Conservation (phyloP, 2,329 filamentous ascomycete genomes). For the Neophaeococcomyces aloes region DNA sequence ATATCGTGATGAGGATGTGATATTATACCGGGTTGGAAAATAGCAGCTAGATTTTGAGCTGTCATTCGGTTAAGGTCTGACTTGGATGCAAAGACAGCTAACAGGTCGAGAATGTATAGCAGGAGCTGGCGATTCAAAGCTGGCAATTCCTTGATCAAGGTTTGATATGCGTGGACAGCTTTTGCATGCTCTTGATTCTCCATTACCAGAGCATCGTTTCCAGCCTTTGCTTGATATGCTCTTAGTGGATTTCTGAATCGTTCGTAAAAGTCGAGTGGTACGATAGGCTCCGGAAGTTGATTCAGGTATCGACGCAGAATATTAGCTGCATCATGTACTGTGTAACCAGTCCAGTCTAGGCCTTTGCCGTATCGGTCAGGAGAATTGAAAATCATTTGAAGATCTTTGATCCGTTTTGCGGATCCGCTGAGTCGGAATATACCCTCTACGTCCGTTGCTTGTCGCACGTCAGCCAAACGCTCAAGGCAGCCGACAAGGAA, state of each 20-base stretch:
- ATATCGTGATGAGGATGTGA: constrained; percentile 92
- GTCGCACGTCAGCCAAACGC: constrained; percentile 25
- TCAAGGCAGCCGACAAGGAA: neutral
- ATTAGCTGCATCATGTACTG: constrained; percentile 95
- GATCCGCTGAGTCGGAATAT: constrained; percentile 95
- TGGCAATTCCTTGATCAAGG: constrained; percentile 82
- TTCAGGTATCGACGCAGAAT: constrained; percentile 92
- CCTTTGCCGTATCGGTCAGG: constrained; percentile 94
- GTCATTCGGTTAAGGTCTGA: constrained; percentile 96
- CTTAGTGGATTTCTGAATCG: constrained; percentile 76
- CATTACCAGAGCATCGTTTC: constrained; percentile 58
- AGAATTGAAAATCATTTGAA: constrained; percentile 84
- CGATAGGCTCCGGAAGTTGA: constrained; percentile 90
- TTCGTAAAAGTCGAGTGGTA: constrained; percentile 86
- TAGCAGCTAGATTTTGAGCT: constrained; percentile 84
- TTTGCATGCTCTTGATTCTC: constrained; percentile 51
- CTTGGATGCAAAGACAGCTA: constrained; percentile 95
- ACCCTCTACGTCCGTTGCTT: constrained; percentile 87
- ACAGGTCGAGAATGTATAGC: constrained; percentile 87
- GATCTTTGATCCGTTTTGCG: constrained; percentile 95
- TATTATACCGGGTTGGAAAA: constrained; percentile 93
- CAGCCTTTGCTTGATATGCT: constrained; percentile 56
- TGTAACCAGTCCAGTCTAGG: constrained; percentile 93
- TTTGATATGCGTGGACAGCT: constrained; percentile 76
- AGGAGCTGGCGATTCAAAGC: constrained; percentile 87